Base-by-base conservation (phyloP, 148 eudicot species). In the Oxyria digyna region DNA sequence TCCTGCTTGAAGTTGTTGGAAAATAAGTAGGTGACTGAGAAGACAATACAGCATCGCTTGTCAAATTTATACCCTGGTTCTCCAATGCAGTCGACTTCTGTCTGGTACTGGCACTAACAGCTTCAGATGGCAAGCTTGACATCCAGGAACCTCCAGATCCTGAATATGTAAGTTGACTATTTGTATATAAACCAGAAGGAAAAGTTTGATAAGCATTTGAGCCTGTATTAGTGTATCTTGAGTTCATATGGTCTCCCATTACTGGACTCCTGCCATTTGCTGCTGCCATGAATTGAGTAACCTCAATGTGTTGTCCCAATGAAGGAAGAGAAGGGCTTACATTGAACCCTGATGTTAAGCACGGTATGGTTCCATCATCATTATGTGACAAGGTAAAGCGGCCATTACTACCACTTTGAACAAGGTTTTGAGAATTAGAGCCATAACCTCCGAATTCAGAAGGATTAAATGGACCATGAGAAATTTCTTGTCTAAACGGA, bases 51-150 rank as follows among this genome's bases (percentile, higher is more conserved):
- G 14, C 67, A 32, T 63, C 33, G 33, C 67, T 63, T 32, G 38
- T 63, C 67, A 63, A 15, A 63, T 32, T 3, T 33, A 63, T 18
- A 31, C 42, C 42, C 12, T 37, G 21, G 24, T 17, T 32, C 24
- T 63, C 42, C 37, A n/a, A 38, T 63, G 42, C 67, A 32, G 13
- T 24, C 6, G 40, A 31, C 42, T 63, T 41, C 12, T 63, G 67
- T 14, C 21, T 31, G 42, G 4, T 63, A 32, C 42, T 63, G 21
- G 41, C 33, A 63, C 20, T 63, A 32, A 63, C 21, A 0, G 42
- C 23, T 63, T 63, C 41, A 63, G 67, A 63, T 33, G 67, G 42
- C 8, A 63, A 63, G 13, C 67, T 63, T 33, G 67, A 17, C 24
- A 33, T 24, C 42, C 21, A 63, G 23, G 67, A 32, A 11, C 9